Percentiles rank a stretch among this genome's conserved stretches.
Evolutionary conservation across 768 basidiomycete genomes (phyloP).

Genomic region (Terana coerulea): DNA sequence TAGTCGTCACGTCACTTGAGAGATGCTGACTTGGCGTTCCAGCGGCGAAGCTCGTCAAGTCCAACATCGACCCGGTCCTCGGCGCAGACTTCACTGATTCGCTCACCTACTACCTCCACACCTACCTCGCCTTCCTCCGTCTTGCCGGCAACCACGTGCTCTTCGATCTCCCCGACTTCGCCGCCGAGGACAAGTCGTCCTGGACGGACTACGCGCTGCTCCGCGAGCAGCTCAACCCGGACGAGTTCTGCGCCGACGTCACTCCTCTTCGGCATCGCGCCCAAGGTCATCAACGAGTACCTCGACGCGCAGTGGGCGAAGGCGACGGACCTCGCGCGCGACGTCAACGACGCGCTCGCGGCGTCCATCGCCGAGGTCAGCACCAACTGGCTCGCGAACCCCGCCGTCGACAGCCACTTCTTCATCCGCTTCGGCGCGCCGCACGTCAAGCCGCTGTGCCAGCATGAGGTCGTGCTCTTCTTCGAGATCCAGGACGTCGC

Average conservation of each 20-base stretch:
- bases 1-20: no score
- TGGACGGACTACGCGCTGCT: constrained; percentile 20
- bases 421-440: constrained; percentile 19
- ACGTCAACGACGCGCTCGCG: constrained; percentile 9
- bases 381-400: constrained; percentile 12
- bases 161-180: constrained; percentile 27
- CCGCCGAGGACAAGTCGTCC: constrained; percentile 11
- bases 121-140: constrained; percentile 22
- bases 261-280: not conserved
- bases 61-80: not conserved
- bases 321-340: constrained; percentile 15
- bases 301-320: constrained; percentile 19
- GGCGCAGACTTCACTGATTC: constrained; percentile 1
- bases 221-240: constrained; percentile 4
- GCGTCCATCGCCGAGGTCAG: constrained; percentile 17
- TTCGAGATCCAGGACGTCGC: constrained; percentile 17
- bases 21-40: not conserved
- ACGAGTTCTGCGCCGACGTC: constrained; percentile 15
- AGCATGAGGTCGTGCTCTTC: constrained; percentile 21
- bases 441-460: constrained; percentile 19
- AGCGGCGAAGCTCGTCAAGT: constrained; percentile 13
- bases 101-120: constrained; percentile 13
- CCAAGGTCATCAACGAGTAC: constrained; percentile 20
- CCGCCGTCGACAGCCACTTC: constrained; percentile 14
- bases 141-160: constrained; percentile 23